A percentile compares a stretch with the other conserved stretches of the same genome.
Evolutionary conservation across 257 asterid genomes (phyloP).

Genomic region (Solanum clarkiae): DNA sequence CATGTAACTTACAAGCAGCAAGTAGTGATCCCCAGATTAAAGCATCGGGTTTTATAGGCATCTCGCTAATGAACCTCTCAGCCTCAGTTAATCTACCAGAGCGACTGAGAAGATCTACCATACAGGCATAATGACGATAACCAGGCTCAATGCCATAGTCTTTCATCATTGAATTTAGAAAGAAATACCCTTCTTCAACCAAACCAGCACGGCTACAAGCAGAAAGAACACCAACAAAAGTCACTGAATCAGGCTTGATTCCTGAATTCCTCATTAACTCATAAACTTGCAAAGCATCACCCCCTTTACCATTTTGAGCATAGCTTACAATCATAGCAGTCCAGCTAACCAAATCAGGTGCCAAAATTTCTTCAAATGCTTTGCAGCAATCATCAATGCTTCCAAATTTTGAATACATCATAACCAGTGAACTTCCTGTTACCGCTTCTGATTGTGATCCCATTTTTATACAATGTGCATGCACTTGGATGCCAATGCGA

Average conservation of each 20-base stretch:
- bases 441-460: slow-evolving; percentile 49
- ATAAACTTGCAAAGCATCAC: slow-evolving; percentile 44
- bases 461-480: slow-evolving; percentile 31
- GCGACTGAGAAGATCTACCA: slow-evolving; percentile 81
- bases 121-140: slow-evolving; percentile 54
- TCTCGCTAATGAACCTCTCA: slow-evolving; percentile 34
- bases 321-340: slow-evolving; percentile 62
- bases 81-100: slow-evolving; percentile 74
- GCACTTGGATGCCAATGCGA: slow-evolving; percentile 36
- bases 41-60: slow-evolving; percentile 46
- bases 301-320: slow-evolving; percentile 62
- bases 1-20: slow-evolving; percentile 61
- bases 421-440: slow-evolving; percentile 54
- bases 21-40: slow-evolving; percentile 69
- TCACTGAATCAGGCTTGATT: slow-evolving; percentile 43
- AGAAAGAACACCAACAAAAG: slow-evolving; percentile 50
- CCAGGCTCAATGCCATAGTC: slow-evolving; percentile 57
- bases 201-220: slow-evolving; percentile 79
- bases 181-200: slow-evolving; percentile 59
- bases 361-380: slow-evolving; percentile 31
- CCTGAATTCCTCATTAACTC: slow-evolving; percentile 54
- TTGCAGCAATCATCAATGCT: slow-evolving; percentile 32
- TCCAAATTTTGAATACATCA: slow-evolving; percentile 67
- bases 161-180: slow-evolving; percentile 50
- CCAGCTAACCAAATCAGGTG: slow-evolving; percentile 52